phyloP scores from a whole-genome alignment of 345 rosid species.

The Eucalyptus fibrosa region DNA sequence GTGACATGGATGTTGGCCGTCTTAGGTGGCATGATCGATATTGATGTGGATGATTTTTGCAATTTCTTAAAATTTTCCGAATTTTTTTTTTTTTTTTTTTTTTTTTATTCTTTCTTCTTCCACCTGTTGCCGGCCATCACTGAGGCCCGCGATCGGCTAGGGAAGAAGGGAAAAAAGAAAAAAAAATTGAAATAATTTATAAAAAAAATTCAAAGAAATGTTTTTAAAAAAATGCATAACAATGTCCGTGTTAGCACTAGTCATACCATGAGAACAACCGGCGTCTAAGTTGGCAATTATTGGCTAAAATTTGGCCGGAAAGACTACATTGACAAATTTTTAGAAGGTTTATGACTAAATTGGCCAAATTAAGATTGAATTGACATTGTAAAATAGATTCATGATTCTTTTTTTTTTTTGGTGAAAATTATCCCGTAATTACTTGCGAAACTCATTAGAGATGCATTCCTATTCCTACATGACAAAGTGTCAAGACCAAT shows the following conservation, averaged over 20 bases:
- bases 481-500: neutral
- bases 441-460: neutral
- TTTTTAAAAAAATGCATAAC: no score
- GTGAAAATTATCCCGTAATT: neutral
- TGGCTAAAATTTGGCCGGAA: no score
- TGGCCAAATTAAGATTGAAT: neutral
- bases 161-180: no score
- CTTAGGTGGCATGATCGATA: accelerated
- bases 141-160: accelerated
- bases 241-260: no score
- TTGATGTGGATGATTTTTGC: no score
- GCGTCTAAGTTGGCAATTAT: accelerated
- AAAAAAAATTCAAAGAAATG: no score
- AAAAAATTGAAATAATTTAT: no score
- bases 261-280: no score
- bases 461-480: neutral
- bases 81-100: accelerated
- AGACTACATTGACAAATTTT: neutral
- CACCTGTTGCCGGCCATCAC: no score
- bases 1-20: accelerated
- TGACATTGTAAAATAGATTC: neutral
- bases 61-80: no score
- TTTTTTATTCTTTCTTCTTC: no score
- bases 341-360: neutral
- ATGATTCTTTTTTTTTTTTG: no score